Evolutionary conservation across 2,329 filamentous ascomycete genomes (phyloP).

Genomic region (Neofusicoccum sp.): DNA sequence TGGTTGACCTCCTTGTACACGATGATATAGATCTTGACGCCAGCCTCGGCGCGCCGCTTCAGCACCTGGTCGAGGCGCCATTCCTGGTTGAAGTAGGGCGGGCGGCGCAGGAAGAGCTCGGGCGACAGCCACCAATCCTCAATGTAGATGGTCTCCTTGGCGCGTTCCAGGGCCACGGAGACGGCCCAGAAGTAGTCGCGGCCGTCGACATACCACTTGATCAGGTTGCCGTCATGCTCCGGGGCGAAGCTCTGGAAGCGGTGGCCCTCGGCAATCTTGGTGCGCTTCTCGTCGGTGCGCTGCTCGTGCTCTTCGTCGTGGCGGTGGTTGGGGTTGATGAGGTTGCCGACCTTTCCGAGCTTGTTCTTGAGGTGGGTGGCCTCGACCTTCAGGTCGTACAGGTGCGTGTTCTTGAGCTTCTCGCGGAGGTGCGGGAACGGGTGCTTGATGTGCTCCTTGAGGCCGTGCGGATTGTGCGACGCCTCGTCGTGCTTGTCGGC

Average conservation of each 20-base stretch:
- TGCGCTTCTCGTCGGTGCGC: constrained; percentile 78
- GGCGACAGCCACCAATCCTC: constrained; percentile 97
- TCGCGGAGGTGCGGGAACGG: constrained; percentile 45
- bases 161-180: constrained; percentile 83
- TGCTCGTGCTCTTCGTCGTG: constrained; percentile 94
- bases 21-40: constrained; percentile 91
- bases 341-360: constrained; percentile 65
- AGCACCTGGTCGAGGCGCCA: constrained; percentile 85
- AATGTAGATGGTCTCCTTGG: constrained; percentile 93
- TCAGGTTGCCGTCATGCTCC: constrained; percentile 77
- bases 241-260: constrained; percentile 92
- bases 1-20: constrained; percentile 79
- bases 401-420: constrained; percentile 50
- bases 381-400: constrained; percentile 55
- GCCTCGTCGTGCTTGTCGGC: constrained; percentile 14
- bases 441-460: constrained; percentile 32
- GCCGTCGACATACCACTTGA: constrained; percentile 98
- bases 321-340: constrained; percentile 84
- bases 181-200: constrained; percentile 95
- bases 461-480: constrained; percentile 17
- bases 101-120: constrained; percentile 81
- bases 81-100: constrained; percentile 79
- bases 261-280: constrained; percentile 69
- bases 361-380: constrained; percentile 64
- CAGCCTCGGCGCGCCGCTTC: constrained; percentile 85